Evolutionary conservation across 768 basidiomycete species (phyloP), one percentile per base, ranked within the genome.

Genomic region (Kwoniella dendrophila): DNA sequence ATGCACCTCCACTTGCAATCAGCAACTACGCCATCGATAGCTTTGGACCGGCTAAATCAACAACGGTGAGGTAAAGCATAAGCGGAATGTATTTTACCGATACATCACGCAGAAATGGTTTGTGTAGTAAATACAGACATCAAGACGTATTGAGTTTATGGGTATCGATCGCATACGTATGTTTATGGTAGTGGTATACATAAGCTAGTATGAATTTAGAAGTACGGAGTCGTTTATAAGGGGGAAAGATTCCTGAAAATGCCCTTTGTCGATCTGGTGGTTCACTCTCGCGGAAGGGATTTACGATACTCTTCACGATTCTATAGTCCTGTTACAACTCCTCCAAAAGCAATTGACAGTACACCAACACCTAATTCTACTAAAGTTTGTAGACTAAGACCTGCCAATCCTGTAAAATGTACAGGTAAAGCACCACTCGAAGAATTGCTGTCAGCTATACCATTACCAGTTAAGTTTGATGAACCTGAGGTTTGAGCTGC

Each of bases 391-490:
- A 58, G 10, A 7, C 50, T 30, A 18, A 40, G 32, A 18, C 41
- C 56, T 41, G 38, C 59, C 26, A 52, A n/a, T 36, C 49, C 59
- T 26, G 36, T 22, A 16, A 40, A 14, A 10, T 24, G 4, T 36
- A 26, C 32, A 3, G 47, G 33, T n/a, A 48, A n/a, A 36, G 57
- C 57, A 16, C 57, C 57, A 48, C 57, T 59, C 12, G 57, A 49
- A 5, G 44, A 11, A 30, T 59, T 59, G 8, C 57, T 36, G 24
- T 56, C 55, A 12, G 16, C 44, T 6, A 44, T 50, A 50, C 56
- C 47, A 41, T 49, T 58, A 12, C 26, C 34, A 18, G 53, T 38
- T 22, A 34, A 34, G 53, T 54, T 44, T 1, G 56, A 11, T 18
- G 43, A 26, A 5, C 58, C 38, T 32, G 48, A 30, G 12, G 58